A percentile compares a stretch with the other conserved stretches of the same genome.
Conservation (phyloP, 805 yeast genomes). For the Saturnispora sanitii region DNA sequence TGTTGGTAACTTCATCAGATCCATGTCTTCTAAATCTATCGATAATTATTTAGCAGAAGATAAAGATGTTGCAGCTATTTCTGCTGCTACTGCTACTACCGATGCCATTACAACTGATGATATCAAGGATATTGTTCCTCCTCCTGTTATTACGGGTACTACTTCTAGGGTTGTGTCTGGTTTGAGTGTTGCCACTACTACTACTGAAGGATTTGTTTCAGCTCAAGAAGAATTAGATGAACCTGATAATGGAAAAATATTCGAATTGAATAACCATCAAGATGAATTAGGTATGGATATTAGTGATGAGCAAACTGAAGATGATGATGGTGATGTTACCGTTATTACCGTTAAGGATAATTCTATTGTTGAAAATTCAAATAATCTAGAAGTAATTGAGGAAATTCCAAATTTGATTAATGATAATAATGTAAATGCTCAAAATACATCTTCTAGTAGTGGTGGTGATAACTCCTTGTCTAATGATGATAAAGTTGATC, state of each 20-base stretch:
- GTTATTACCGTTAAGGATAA: slow-evolving; percentile 3
- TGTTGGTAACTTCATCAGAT: slow-evolving; percentile 16
- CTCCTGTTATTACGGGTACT: not conserved
- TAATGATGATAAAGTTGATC: not conserved
- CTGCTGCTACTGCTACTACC: not conserved
- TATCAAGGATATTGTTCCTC: not conserved
- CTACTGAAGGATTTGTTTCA: slow-evolving; percentile 26
- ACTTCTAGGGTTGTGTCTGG: slow-evolving; percentile 17
- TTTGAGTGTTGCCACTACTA: slow-evolving; percentile 20
- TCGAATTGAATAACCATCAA: not conserved
- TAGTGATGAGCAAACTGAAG: not conserved
- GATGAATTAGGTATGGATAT: not conserved
- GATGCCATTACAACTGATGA: slow-evolving; percentile 1
- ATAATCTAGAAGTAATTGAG: not conserved
- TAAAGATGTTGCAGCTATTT: not conserved
- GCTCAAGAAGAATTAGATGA: slow-evolving; percentile 21
- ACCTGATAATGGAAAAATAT: not conserved
- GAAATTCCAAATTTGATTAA: not conserved
- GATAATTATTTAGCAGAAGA: slow-evolving; percentile 9
- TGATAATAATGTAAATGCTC: not conserved
- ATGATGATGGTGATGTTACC: slow-evolving; percentile 7
- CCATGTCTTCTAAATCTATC: slow-evolving; percentile 16
- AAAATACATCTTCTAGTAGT: not conserved
- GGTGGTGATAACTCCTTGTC: not conserved
- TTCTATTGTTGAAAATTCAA: too few relatives aligned